These are phyloP conservation scores for Sphagnum tenellum DNA, from an alignment of 225 moss, liverwort and hornwort genomes.

Conservation along the genomic window DNA sequence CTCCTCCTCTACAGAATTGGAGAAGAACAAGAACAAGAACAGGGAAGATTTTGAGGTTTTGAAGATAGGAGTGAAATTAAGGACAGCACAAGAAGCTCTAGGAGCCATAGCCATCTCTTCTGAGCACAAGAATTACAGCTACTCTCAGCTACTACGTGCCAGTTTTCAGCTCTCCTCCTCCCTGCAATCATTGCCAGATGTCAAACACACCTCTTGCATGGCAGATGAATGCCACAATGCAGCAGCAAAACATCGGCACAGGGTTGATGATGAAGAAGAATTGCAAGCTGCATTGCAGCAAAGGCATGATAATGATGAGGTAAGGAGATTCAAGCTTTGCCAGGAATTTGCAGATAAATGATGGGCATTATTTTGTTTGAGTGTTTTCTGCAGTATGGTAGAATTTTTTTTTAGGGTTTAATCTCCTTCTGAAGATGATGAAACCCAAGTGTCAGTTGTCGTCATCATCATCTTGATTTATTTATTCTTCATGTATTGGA, in stretches of 20 bases:
- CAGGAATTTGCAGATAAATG: no score
- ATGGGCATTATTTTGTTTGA: no score
- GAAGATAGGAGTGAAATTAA: constrained; percentile 25
- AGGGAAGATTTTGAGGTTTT: constrained; percentile 19
- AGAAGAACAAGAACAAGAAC: no score
- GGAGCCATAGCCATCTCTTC: constrained; percentile 24
- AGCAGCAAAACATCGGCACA: background rate
- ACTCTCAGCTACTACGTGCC: constrained; percentile 28
- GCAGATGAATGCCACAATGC: background rate
- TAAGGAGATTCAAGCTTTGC: no score
- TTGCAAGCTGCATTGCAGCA: constrained; percentile 14
- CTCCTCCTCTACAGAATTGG: no score
- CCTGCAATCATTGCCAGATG: constrained; percentile 30
- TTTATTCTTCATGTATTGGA: no score
- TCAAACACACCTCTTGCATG: constrained; percentile 14
- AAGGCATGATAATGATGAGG: background rate
- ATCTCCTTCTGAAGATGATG: no score
- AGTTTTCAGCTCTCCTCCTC: constrained; percentile 36
- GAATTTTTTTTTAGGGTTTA: no score
- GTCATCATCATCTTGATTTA: no score
- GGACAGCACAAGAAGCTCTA: constrained; percentile 2
- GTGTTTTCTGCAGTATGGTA: no score
- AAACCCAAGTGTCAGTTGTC: no score
- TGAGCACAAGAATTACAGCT: constrained; percentile 31
- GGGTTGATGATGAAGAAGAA: background rate